Evolutionary conservation across 345 rosid species (phyloP).

Genomic region (Nephelium lappaceum): DNA sequence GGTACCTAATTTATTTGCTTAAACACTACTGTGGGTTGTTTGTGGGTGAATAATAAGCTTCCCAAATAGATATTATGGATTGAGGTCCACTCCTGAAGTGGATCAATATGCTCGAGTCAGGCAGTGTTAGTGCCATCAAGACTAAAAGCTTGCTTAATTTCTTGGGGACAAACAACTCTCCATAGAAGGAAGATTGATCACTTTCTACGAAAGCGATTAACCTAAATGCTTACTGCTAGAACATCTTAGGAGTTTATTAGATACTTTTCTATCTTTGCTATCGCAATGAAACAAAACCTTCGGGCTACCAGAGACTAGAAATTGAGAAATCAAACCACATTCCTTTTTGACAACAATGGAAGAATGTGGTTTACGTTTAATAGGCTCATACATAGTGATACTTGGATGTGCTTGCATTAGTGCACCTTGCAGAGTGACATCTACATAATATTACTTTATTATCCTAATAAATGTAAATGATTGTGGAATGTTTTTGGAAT

Average conservation of each 20-base stretch:
- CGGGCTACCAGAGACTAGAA: not conserved
- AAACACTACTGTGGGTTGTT: not conserved
- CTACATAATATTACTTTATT: not conserved
- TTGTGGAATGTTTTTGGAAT: constrained; percentile 10
- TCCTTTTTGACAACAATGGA: not conserved
- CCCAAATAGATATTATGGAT: not conserved
- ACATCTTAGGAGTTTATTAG: not conserved
- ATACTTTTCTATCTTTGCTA: not conserved
- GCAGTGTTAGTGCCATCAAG: no score
- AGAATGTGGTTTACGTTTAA: not conserved
- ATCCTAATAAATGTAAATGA: constrained; percentile 1
- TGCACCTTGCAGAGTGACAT: not conserved
- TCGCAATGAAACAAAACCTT: not conserved
- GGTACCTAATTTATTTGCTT: not conserved
- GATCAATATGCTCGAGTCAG: not conserved
- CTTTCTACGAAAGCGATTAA: not conserved
- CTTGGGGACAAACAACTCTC: not conserved
- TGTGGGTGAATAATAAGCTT: not conserved
- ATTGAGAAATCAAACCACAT: not conserved
- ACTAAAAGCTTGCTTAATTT: not conserved
- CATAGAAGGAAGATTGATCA: not conserved
- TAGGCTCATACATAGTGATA: not conserved
- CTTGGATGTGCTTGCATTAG: not conserved
- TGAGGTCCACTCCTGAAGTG: not conserved
- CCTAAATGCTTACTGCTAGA: not conserved